phyloP scores from a whole-genome alignment of 371 early-diverging fungal genomes.

The Mortierella sp. region DNA sequence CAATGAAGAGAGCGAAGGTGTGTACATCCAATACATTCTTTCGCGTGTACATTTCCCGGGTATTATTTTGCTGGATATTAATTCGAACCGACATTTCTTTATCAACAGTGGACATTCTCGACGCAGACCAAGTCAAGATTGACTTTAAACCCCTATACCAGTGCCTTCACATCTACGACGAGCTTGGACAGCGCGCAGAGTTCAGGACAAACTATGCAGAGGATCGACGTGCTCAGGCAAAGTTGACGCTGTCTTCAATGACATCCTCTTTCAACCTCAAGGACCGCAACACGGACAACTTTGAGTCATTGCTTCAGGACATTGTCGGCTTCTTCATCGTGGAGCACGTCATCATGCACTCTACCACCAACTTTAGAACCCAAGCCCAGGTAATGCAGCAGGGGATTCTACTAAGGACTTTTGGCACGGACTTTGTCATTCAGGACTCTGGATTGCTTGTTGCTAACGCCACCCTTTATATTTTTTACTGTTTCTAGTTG shows the following conservation, averaged over 20 bases:
- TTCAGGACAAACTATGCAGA: slow-evolving; percentile 93
- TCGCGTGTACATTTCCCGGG: not conserved
- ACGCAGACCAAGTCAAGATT: slow-evolving; percentile 78
- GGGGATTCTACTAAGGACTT: not conserved
- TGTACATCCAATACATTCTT: slow-evolving; percentile 4
- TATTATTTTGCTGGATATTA: not conserved
- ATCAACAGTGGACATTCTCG: slow-evolving; percentile 71
- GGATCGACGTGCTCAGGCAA: slow-evolving; percentile 88
- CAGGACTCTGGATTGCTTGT: no score
- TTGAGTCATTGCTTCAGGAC: slow-evolving; percentile 86
- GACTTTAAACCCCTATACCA: slow-evolving; percentile 96
- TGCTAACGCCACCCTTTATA: not conserved
- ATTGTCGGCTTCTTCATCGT: slow-evolving; percentile 97
- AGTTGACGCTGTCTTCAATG: slow-evolving; percentile 73
- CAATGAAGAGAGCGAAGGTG: slow-evolving; percentile 90
- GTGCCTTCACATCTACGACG: slow-evolving; percentile 95
- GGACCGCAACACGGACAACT: slow-evolving; percentile 74
- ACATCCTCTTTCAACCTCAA: slow-evolving; percentile 67
- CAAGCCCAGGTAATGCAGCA: slow-evolving; percentile 75
- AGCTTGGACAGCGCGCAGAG: slow-evolving; percentile 87
- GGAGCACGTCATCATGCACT: slow-evolving; percentile 89
- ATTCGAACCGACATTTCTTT: slow-evolving; percentile 1
- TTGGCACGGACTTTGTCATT: not conserved
- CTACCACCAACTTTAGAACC: slow-evolving; percentile 94
- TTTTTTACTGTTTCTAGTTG: slow-evolving; percentile 60